These are phyloP conservation scores for Rhytidiadelphus loreus DNA, from an alignment of 225 moss, liverwort and hornwort species.

Conservation along the genomic window DNA sequence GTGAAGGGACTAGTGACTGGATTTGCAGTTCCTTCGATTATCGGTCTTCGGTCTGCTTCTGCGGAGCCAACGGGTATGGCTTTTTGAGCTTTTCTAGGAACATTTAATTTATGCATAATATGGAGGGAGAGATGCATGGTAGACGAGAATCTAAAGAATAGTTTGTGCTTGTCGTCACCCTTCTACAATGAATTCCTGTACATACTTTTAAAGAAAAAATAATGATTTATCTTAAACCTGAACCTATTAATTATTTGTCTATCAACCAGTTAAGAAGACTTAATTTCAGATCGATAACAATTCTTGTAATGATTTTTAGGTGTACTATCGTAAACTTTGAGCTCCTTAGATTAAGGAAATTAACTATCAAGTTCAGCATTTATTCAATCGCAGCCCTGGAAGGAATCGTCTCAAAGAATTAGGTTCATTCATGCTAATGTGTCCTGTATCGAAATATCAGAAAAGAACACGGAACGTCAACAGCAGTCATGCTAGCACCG, in stretches of 20 bases:
- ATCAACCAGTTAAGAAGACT: neutral
- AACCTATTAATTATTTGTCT: neutral
- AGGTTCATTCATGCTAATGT: neutral
- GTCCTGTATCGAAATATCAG: neutral
- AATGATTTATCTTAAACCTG: neutral
- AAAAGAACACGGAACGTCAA: neutral
- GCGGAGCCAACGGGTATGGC: slow-evolving; percentile 47
- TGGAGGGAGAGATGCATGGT: neutral
- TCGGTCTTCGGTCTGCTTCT: slow-evolving; percentile 22
- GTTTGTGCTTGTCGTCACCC: neutral
- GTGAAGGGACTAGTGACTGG: slow-evolving; percentile 52
- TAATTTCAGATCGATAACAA: neutral
- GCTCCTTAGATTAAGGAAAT: neutral
- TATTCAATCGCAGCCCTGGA: neutral
- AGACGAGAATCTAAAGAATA: neutral
- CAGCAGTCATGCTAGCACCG: neutral
- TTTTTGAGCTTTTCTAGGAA: neutral
- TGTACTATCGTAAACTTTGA: neutral
- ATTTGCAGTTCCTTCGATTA: slow-evolving; percentile 29
- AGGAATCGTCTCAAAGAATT: neutral
- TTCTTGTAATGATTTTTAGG: neutral
- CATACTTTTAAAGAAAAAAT: too few relatives aligned
- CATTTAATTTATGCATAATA: neutral
- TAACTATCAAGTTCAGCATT: neutral
- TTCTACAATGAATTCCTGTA: neutral